A percentile compares a stretch with the other conserved stretches of the same genome.
Evolutionary conservation across 1,284 basidiomycete species (phyloP).

Genomic region (Rhodotorula sp.): DNA sequence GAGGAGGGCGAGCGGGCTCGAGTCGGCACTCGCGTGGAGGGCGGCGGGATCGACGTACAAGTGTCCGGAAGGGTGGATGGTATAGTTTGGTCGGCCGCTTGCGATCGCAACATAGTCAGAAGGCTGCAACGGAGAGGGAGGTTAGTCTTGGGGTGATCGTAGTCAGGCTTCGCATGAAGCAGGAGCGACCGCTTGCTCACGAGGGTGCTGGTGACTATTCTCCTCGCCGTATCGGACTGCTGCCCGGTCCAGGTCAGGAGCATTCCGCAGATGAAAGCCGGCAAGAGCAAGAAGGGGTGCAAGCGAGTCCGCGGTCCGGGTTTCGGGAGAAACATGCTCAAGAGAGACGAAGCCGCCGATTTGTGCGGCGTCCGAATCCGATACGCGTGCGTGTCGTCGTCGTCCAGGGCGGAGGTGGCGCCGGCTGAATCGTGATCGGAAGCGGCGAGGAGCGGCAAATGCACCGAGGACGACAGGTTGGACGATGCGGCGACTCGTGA

Average conservation of each 20-base stretch:
- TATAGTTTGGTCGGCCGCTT: constrained; percentile 11
- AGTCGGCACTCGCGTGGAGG: constrained; percentile 19
- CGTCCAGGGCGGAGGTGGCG: background rate
- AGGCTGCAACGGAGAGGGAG: background rate
- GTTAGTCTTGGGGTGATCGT: background rate
- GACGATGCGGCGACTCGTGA: too few relatives aligned
- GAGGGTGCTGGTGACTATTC: constrained; percentile 2
- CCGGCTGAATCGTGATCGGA: constrained; percentile 11
- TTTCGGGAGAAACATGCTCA: background rate
- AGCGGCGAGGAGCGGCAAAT: constrained; percentile 21
- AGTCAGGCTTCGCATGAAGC: background rate
- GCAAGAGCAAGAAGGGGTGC: constrained; percentile 34
- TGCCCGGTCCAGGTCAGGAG: constrained; percentile 34
- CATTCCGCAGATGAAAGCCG: constrained; percentile 39
- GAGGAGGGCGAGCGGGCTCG: constrained; percentile 6
- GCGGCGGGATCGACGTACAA: constrained; percentile 33
- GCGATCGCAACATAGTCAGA: constrained; percentile 1
- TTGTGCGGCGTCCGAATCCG: background rate
- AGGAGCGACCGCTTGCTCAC: background rate
- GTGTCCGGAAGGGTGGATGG: constrained; percentile 34
- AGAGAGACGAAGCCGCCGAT: too few relatives aligned
- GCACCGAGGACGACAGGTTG: constrained; percentile 7
- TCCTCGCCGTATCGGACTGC: constrained; percentile 4
- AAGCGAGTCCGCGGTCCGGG: constrained; percentile 16
- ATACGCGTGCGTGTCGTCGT: background rate